Conservation (phyloP, 768 basidiomycete species). For the Ramaria rubella region DNA sequence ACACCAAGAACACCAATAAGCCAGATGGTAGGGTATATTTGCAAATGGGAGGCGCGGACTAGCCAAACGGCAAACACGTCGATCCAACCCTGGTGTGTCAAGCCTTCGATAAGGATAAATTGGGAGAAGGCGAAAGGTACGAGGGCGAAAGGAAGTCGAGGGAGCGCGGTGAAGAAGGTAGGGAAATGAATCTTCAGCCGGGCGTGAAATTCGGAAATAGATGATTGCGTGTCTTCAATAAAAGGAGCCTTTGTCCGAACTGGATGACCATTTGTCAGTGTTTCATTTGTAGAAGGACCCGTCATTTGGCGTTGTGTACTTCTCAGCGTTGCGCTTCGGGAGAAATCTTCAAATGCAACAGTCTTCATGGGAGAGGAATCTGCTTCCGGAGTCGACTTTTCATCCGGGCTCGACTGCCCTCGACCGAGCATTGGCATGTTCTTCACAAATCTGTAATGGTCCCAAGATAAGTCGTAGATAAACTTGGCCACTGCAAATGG, state of each 20-base stretch:
- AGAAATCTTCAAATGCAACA: neutral
- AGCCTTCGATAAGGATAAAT: slow-evolving; percentile 87
- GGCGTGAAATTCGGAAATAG: neutral
- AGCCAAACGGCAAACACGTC: slow-evolving; percentile 67
- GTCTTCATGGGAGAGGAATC: neutral
- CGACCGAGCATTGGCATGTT: slow-evolving; percentile 18
- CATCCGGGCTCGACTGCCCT: neutral
- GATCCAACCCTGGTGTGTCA: slow-evolving; percentile 84
- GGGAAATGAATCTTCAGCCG: slow-evolving; percentile 43
- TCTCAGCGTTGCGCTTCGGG: neutral
- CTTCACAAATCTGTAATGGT: slow-evolving; percentile 40
- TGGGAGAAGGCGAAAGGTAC: slow-evolving; percentile 91
- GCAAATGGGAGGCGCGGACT: slow-evolving; percentile 33
- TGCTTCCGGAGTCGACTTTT: neutral
- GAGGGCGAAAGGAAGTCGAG: slow-evolving; percentile 71
- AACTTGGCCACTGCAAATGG: slow-evolving; percentile 76
- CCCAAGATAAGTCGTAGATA: slow-evolving; percentile 50
- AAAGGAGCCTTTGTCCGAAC: neutral
- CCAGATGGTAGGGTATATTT: slow-evolving; percentile 51
- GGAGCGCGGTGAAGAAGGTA: slow-evolving; percentile 57
- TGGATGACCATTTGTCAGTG: neutral
- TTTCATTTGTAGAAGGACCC: neutral
- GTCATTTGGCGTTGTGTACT: neutral
- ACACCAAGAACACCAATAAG: slow-evolving; percentile 67
- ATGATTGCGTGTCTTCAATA: neutral